Percentiles rank a stretch among this genome's conserved stretches.
Evolutionary conservation across 768 basidiomycete genomes (phyloP).

Genomic region (Boletus fagicola): DNA sequence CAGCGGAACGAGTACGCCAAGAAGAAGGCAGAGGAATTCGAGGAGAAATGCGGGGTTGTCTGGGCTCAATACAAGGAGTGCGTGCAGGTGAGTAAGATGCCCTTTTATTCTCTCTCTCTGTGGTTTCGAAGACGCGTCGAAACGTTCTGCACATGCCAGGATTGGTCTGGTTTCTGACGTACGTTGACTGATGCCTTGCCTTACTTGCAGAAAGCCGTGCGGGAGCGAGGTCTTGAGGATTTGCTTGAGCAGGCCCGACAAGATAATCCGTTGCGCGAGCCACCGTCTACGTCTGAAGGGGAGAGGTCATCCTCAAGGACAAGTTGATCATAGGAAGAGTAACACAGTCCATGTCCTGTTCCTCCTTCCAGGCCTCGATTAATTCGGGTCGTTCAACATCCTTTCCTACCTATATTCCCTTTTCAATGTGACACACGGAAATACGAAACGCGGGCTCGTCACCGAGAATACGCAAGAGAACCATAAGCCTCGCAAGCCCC

Average conservation of each 20-base stretch:
- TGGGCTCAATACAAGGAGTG: slow-evolving; percentile 82
- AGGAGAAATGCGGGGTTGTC: slow-evolving; percentile 76
- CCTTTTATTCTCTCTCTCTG: neutral
- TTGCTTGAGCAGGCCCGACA: slow-evolving; percentile 76
- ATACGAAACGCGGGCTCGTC: neutral
- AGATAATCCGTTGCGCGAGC: slow-evolving; percentile 73
- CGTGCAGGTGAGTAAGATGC: slow-evolving; percentile 61
- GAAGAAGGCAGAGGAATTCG: slow-evolving; percentile 84
- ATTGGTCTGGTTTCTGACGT: neutral
- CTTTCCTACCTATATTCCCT: neutral
- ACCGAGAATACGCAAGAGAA: neutral
- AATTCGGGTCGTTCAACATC: neutral
- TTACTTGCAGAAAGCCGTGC: slow-evolving; percentile 64
- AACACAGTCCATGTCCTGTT: neutral
- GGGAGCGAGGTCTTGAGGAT: slow-evolving; percentile 71
- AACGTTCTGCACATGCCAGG: neutral
- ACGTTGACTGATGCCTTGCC: neutral
- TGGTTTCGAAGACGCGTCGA: neutral
- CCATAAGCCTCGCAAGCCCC: neutral
- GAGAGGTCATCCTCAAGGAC: slow-evolving; percentile 12
- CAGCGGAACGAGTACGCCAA: slow-evolving; percentile 62
- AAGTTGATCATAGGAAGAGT: slow-evolving; percentile 5
- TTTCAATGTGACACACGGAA: neutral
- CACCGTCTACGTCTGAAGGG: slow-evolving; percentile 35
- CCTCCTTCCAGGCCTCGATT: neutral